Conservation (phyloP, 1,284 basidiomycete genomes). For the Austroboletus novae-zelandiae region DNA sequence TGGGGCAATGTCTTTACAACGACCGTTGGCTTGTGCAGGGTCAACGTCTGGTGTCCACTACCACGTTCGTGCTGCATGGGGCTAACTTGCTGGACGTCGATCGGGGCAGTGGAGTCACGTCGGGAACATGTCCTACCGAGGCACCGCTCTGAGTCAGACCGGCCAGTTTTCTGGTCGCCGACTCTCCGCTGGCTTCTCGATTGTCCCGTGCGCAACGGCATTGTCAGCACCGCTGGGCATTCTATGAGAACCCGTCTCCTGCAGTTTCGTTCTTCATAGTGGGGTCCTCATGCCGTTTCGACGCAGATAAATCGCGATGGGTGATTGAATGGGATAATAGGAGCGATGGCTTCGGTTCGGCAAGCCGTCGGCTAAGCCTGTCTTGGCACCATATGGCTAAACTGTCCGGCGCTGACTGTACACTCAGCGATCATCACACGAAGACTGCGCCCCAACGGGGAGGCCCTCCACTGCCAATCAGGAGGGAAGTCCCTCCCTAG, state of each 20-base stretch:
- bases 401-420: background rate
- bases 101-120: background rate
- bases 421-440: conserved; percentile 11
- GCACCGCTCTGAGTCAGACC: conserved; percentile 13
- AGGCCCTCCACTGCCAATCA: background rate
- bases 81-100: background rate
- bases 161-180: conserved; percentile 17
- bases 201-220: background rate
- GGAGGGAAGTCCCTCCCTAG: background rate
- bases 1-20: background rate
- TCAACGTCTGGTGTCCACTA: background rate
- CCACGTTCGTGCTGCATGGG: background rate
- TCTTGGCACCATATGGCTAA: conserved; percentile 1
- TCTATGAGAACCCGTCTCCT: background rate
- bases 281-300: background rate
- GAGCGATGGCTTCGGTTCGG: background rate
- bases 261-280: background rate
- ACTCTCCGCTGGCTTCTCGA: background rate
- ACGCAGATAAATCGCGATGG: background rate
- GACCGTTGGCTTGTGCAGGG: background rate
- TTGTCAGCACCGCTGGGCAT: background rate
- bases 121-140: background rate
- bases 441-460: conserved; percentile 4
- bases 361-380: conserved; percentile 13
- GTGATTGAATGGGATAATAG: background rate